These are phyloP conservation scores for Monosporozyma aerobia DNA, from an alignment of 805 yeast species.

Conservation along the genomic window DNA sequence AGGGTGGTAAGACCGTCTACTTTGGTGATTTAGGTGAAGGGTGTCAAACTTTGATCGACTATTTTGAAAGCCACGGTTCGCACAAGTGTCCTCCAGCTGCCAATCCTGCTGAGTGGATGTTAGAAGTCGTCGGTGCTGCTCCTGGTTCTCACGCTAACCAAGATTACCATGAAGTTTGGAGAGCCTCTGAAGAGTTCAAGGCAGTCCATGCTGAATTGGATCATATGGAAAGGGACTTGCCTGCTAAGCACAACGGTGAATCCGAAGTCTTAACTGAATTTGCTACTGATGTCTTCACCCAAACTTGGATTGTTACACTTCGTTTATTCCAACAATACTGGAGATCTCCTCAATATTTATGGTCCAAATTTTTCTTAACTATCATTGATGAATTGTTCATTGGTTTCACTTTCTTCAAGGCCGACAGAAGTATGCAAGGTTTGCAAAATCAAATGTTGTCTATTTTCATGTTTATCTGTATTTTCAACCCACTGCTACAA, in stretches of 20 bases:
- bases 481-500: slow-evolving; percentile 47
- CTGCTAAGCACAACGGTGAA: slow-evolving; percentile 30
- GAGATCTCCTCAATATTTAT: slow-evolving; percentile 56
- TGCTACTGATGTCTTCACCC: slow-evolving; percentile 37
- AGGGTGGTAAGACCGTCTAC: slow-evolving; percentile 67
- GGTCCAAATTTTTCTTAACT: slow-evolving; percentile 50
- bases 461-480: slow-evolving; percentile 56
- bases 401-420: slow-evolving; percentile 68
- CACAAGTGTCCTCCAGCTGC: slow-evolving; percentile 58
- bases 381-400: slow-evolving; percentile 51
- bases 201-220: slow-evolving; percentile 53
- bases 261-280: slow-evolving; percentile 33
- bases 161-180: slow-evolving; percentile 74
- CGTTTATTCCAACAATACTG: slow-evolving; percentile 59
- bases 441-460: slow-evolving; percentile 79
- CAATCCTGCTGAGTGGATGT: slow-evolving; percentile 93
- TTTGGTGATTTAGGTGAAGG: slow-evolving; percentile 62
- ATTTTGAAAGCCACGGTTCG: slow-evolving; percentile 61
- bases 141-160: slow-evolving; percentile 69
- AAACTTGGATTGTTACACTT: slow-evolving; percentile 37
- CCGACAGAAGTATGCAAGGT: slow-evolving; percentile 54
- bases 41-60: slow-evolving; percentile 48
- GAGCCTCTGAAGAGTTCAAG: slow-evolving; percentile 51
- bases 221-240: slow-evolving; percentile 52
- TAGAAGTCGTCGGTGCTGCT: slow-evolving; percentile 76